These are phyloP conservation scores for Dalbergia cochinchinensis DNA, from an alignment of 306 rosid genomes.

Conservation along the genomic window DNA sequence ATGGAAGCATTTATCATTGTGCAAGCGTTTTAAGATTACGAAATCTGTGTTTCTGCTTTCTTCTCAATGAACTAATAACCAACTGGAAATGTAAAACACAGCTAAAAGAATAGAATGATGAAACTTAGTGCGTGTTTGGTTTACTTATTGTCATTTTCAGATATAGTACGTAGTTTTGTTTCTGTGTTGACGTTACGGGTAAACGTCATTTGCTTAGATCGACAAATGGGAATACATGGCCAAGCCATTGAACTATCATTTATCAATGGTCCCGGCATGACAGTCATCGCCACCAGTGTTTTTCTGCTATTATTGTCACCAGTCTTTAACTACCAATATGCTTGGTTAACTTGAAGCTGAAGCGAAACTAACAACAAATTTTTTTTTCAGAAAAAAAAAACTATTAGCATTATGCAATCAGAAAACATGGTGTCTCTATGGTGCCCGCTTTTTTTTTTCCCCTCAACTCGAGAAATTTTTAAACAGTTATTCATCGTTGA, in stretches of 20 bases:
- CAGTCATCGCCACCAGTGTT: neutral
- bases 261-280: slow-evolving; percentile 24
- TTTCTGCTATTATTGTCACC: neutral
- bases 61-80: too few relatives aligned
- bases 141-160: too few relatives aligned
- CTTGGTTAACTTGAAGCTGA: slow-evolving; percentile 33
- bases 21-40: too few relatives aligned
- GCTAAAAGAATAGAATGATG: too few relatives aligned
- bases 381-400: neutral
- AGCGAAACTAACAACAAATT: slow-evolving; percentile 36
- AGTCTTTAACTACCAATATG: neutral
- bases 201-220: neutral
- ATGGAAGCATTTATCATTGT: too few relatives aligned
- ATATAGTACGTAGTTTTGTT: too few relatives aligned
- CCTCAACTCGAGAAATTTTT: too few relatives aligned
- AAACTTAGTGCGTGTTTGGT: too few relatives aligned
- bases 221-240: neutral
- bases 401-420: neutral
- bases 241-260: neutral
- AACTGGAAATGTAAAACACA: too few relatives aligned
- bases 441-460: neutral
- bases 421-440: neutral
- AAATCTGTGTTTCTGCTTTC: too few relatives aligned
- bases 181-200: too few relatives aligned
- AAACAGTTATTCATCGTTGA: neutral